Evolutionary conservation across 75 land plant genomes (phyloP).

Genomic region (Sequoia sempervirens): DNA sequence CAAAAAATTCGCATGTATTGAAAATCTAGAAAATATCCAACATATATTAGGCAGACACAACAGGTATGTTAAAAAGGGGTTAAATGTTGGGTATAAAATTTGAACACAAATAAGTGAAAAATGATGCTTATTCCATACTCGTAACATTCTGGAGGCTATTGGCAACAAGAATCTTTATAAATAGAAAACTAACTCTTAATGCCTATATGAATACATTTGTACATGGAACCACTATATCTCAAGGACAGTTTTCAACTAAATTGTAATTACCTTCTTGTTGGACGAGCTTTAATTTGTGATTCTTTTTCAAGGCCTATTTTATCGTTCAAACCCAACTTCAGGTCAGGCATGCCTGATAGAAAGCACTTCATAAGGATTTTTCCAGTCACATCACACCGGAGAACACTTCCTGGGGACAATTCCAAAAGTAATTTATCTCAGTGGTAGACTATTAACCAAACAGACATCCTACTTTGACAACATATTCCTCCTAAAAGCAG

Average conservation of each 20-base stretch:
- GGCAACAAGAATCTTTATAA: not conserved
- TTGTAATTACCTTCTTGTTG: constrained; percentile 68
- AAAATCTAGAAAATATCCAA: not conserved
- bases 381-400: constrained; percentile 97
- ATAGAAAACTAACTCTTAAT: not conserved
- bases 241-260: not conserved
- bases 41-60: not conserved
- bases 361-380: constrained; percentile 99
- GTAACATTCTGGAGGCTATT: not conserved
- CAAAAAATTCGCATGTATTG: not conserved
- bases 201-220: not conserved
- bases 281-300: constrained; percentile 89
- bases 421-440: not conserved
- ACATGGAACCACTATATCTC: not conserved
- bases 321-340: constrained; percentile 96
- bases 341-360: constrained; percentile 98
- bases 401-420: constrained; percentile 71
- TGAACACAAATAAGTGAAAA: not conserved
- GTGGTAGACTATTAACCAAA: constrained; percentile 4
- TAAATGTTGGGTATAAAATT: not conserved
- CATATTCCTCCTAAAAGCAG: not conserved
- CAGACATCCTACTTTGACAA: not conserved
- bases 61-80: not conserved
- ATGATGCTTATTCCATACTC: not conserved
- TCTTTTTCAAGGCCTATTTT: constrained; percentile 99